These are phyloP conservation scores for Trichosporon faecale DNA, from an alignment of 1,284 basidiomycete species.

Conservation along the genomic window DNA sequence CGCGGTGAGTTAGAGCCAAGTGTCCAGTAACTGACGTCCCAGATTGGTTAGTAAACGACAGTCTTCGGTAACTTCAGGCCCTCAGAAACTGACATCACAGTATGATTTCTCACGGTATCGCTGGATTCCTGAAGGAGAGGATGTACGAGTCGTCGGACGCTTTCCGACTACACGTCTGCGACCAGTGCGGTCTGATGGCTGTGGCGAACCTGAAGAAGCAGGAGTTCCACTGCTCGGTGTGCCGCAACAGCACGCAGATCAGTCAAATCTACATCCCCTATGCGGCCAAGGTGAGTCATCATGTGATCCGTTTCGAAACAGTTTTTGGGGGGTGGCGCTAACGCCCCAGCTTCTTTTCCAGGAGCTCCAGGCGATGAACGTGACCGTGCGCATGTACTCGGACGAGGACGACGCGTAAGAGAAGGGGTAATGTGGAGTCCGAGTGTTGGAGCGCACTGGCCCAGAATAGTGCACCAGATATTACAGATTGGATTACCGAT, in stretches of 20 bases:
- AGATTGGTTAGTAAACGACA: too few relatives aligned
- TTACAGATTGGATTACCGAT: neutral
- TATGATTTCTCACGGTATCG: slow-evolving; percentile 99
- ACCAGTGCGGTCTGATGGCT: slow-evolving; percentile 90
- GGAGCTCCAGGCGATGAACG: slow-evolving; percentile 40
- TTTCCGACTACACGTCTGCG: slow-evolving; percentile 93
- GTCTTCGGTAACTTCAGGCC: too few relatives aligned
- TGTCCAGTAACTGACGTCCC: too few relatives aligned
- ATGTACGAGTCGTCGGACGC: slow-evolving; percentile 82
- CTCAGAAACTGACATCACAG: slow-evolving; percentile 60
- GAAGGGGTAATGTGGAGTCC: neutral
- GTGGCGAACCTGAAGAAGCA: slow-evolving; percentile 78
- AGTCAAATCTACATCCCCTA: slow-evolving; percentile 89
- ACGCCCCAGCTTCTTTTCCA: slow-evolving; percentile 26
- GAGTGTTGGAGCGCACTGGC: neutral
- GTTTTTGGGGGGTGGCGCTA: slow-evolving; percentile 8
- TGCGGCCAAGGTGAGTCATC: slow-evolving; percentile 59
- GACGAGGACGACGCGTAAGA: slow-evolving; percentile 17
- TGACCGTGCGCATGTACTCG: slow-evolving; percentile 31
- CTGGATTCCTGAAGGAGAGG: slow-evolving; percentile 93
- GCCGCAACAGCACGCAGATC: slow-evolving; percentile 91
- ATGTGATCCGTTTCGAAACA: neutral
- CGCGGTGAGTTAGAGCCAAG: too few relatives aligned
- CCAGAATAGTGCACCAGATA: neutral
- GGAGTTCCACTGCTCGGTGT: slow-evolving; percentile 61